Evolutionary conservation across 139 green algal species (phyloP).

Genomic region (Coccomyxa sp.): DNA sequence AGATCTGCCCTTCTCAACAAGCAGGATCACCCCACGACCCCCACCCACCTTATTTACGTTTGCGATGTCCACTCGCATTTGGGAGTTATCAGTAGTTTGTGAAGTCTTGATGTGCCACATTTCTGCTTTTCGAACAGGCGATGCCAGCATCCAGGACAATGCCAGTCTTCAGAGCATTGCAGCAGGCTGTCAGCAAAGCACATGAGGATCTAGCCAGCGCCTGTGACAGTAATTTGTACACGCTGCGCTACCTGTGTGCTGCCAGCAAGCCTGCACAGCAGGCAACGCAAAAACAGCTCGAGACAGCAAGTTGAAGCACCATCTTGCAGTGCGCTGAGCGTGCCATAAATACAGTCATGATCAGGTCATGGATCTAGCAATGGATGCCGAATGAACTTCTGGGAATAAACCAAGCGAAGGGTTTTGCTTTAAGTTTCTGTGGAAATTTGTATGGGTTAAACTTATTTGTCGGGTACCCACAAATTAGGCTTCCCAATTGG

Average conservation of each 20-base stretch:
- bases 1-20: neutral
- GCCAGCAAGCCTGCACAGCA: conserved; percentile 15
- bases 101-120: neutral
- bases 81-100: neutral
- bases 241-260: conserved; percentile 67
- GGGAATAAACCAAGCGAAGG: too few species aligned
- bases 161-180: conserved; percentile 57
- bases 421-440: too few species aligned
- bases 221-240: conserved; percentile 72
- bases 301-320: too few species aligned
- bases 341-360: too few species aligned
- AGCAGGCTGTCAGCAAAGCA: conserved; percentile 43
- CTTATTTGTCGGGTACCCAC: too few species aligned
- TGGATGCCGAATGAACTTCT: too few species aligned
- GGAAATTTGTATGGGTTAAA: too few species aligned
- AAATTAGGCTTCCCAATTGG: too few species aligned
- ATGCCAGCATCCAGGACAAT: conserved; percentile 1
- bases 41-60: neutral
- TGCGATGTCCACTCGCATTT: neutral
- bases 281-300: neutral
- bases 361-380: too few species aligned
- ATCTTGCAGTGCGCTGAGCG: too few species aligned
- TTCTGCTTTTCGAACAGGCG: neutral
- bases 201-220: conserved; percentile 61
- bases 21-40: neutral